These are phyloP conservation scores for Aspergillus asperescens DNA, from an alignment of 495 filamentous ascomycete species.

Conservation along the genomic window DNA sequence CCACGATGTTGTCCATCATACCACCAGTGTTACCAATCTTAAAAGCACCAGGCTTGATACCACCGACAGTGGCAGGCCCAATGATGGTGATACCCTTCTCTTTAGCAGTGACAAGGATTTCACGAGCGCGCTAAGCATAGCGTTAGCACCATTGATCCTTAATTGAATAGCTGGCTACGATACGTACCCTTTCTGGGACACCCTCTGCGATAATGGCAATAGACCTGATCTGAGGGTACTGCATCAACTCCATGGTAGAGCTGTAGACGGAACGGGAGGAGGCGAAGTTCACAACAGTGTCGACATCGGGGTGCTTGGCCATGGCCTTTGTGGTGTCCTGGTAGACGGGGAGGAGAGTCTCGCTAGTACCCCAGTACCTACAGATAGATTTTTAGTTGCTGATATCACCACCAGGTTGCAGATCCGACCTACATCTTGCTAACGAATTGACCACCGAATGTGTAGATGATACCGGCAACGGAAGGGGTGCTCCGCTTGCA, in stretches of 20 bases:
- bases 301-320: slow-evolving; percentile 94
- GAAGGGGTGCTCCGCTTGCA: slow-evolving; percentile 97
- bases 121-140: slow-evolving; percentile 71
- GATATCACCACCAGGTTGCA: background rate
- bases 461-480: slow-evolving; percentile 99
- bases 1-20: slow-evolving; percentile 99
- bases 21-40: slow-evolving; percentile 99
- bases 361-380: slow-evolving; percentile 98
- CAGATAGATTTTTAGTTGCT: background rate
- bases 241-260: slow-evolving; percentile 98
- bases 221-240: slow-evolving; percentile 91
- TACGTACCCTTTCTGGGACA: slow-evolving; percentile 90
- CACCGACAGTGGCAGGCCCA: slow-evolving; percentile 95
- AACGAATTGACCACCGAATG: slow-evolving; percentile 98
- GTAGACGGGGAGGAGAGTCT: slow-evolving; percentile 98
- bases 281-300: slow-evolving; percentile 98
- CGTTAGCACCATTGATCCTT: slow-evolving; percentile 20
- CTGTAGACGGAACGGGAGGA: slow-evolving; percentile 96
- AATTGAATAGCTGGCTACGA: background rate
- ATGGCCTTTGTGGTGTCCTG: slow-evolving; percentile 91
- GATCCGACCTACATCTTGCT: slow-evolving; percentile 78
- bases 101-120: slow-evolving; percentile 89
- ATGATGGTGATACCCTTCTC: slow-evolving; percentile 99
- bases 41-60: slow-evolving; percentile 98
- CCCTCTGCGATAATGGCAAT: slow-evolving; percentile 99